A percentile compares a stretch with the other conserved stretches of the same genome.
Evolutionary conservation across 257 asterid genomes (phyloP).

Genomic region (Jacaranda copaia): DNA sequence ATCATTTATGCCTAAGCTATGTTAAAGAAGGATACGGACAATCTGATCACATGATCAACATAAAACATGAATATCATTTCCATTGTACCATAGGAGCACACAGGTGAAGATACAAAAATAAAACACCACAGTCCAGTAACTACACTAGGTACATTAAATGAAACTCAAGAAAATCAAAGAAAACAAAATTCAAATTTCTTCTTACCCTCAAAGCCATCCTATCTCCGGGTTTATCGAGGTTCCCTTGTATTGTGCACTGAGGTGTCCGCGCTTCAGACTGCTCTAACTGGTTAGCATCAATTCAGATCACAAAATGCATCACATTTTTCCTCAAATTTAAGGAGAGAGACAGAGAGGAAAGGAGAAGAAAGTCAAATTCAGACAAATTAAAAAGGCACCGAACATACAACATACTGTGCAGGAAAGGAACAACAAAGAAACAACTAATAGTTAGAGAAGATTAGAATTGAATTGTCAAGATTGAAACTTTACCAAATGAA

Average conservation of each 20-base stretch:
- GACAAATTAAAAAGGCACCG: slow-evolving; percentile 7
- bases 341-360: neutral
- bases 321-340: slow-evolving; percentile 5
- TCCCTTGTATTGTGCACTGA: slow-evolving; percentile 84
- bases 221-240: slow-evolving; percentile 68
- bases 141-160: neutral
- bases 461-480: neutral
- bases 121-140: neutral
- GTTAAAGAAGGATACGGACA: slow-evolving; percentile 15
- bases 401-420: neutral
- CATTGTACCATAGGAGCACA: neutral
- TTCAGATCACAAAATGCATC: slow-evolving; percentile 24
- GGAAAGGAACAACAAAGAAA: neutral
- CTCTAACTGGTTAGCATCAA: slow-evolving; percentile 60
- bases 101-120: neutral
- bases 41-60: neutral
- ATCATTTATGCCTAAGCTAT: slow-evolving; percentile 10
- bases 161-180: slow-evolving; percentile 15
- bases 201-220: slow-evolving; percentile 59
- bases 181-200: slow-evolving; percentile 6
- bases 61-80: neutral
- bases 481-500: slow-evolving; percentile 17
- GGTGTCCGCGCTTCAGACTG: slow-evolving; percentile 80
- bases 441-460: neutral
- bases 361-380: neutral